Base-by-base conservation (phyloP, 1,284 basidiomycete genomes). In the Ceratobasidium sp. region DNA sequence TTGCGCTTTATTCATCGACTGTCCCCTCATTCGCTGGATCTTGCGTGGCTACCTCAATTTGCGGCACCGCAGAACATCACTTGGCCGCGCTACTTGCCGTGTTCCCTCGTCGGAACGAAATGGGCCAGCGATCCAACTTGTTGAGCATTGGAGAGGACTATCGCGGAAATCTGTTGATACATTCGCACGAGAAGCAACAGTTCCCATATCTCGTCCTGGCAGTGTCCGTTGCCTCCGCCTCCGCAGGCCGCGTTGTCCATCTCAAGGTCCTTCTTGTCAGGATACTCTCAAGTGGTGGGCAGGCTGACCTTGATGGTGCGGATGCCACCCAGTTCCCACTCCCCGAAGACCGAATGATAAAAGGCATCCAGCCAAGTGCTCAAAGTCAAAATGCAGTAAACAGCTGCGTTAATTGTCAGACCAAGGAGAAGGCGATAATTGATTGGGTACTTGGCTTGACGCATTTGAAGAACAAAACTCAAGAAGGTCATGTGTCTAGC, bases 401-500 rank as follows among this genome's bases (percentile, higher is more conserved):
- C 23, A 69, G 55, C 28, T 69, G 66, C 52, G 66, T 52, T 7
- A 69, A 43, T 18, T 69, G 66, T 43, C 66, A 52, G 7, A n/a
- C 47, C 7, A 55, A 57, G 35, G 66, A 69, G 52, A 55, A 47
- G 52, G 38, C 52, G 21, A 46, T 57, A 18, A 52, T 69, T 6
- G 41, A 35, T 2, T 52, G 57, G 54, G n/a, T 69, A 4, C 26
- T 69, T 5, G 66, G 66, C 9, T 11, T 46, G 4, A 43, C 55
- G 1, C 52, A 69, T 57, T 41, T 69, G 13, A 41, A 41, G 43
- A 47, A 28, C 3, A 52, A 69, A 35, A 43, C n/a, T 69, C n/a
- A 69, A 57, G 16, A 69, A 69, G 52, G 52, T 69, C 23, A 69
- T 69, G 66, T 52, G 57, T 32, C 23, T 69, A 26, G 16, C 6